phyloP scores from a whole-genome alignment of 2,329 filamentous ascomycete species.

The Colletotrichum cordylinicola region DNA sequence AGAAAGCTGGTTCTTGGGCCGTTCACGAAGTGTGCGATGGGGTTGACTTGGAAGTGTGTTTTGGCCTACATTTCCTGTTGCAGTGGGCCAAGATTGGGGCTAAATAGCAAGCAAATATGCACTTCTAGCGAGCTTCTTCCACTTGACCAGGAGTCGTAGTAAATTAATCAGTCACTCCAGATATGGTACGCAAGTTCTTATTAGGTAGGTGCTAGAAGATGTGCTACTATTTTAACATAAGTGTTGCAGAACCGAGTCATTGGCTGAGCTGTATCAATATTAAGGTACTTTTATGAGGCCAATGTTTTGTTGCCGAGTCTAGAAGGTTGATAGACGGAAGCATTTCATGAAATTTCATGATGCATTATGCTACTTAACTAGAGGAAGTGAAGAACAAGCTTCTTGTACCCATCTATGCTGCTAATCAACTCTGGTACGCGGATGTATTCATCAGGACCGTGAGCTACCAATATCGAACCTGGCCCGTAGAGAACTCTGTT shows the following conservation, averaged over 20 bases:
- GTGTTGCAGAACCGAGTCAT: neutral
- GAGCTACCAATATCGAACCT: slow-evolving; percentile 42
- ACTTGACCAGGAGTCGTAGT: neutral
- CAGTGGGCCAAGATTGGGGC: neutral
- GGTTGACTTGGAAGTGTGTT: neutral
- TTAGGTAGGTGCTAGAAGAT: neutral
- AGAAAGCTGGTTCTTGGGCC: neutral
- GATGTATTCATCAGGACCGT: slow-evolving; percentile 42
- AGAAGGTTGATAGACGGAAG: neutral
- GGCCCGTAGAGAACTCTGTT: slow-evolving; percentile 44
- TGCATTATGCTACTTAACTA: neutral
- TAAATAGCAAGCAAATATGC: neutral
- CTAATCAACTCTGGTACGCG: slow-evolving; percentile 38
- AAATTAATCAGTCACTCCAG: neutral
- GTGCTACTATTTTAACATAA: neutral
- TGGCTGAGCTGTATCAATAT: neutral
- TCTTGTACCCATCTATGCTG: slow-evolving; percentile 43
- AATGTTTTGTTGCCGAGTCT: neutral
- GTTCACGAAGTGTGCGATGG: neutral
- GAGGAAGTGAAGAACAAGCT: slow-evolving; percentile 26
- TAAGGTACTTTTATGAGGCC: neutral
- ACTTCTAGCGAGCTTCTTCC: neutral
- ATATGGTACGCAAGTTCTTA: neutral
- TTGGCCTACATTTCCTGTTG: neutral
- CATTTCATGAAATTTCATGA: accelerated